phyloP scores from a whole-genome alignment of 495 filamentous ascomycete species.

The Darksidea phi region DNA sequence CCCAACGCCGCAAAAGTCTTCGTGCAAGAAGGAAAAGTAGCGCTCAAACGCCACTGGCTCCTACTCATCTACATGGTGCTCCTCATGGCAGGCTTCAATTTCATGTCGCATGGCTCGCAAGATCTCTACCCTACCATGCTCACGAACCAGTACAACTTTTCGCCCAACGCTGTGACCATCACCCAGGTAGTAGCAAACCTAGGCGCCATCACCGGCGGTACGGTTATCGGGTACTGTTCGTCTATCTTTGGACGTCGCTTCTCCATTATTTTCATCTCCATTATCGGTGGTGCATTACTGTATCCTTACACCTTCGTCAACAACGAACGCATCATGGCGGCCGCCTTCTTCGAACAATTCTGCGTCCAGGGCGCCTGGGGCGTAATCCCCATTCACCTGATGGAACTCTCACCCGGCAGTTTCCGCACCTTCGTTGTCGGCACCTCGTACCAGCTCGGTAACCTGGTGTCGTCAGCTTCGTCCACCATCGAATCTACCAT shows the following conservation, averaged over 20 bases:
- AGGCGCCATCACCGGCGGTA: slow-evolving; percentile 77
- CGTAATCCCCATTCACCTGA: slow-evolving; percentile 64
- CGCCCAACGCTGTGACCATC: slow-evolving; percentile 68
- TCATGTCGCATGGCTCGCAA: slow-evolving; percentile 89
- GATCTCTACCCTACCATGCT: slow-evolving; percentile 89
- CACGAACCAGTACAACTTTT: slow-evolving; percentile 72
- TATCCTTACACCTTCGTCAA: slow-evolving; percentile 79
- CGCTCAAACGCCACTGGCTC: slow-evolving; percentile 74
- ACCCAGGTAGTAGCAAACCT: slow-evolving; percentile 84
- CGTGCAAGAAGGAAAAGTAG: slow-evolving; percentile 71
- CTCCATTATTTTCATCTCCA: slow-evolving; percentile 72
- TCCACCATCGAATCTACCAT: slow-evolving; percentile 83
- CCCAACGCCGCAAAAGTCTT: slow-evolving; percentile 61
- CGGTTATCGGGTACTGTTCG: slow-evolving; percentile 69
- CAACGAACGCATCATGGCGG: slow-evolving; percentile 63
- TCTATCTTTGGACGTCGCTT: slow-evolving; percentile 83
- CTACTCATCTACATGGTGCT: slow-evolving; percentile 76
- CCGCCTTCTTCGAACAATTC: slow-evolving; percentile 91
- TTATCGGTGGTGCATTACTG: slow-evolving; percentile 74
- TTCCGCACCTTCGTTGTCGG: slow-evolving; percentile 86
- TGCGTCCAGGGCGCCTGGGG: slow-evolving; percentile 62
- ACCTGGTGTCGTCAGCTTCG: slow-evolving; percentile 74
- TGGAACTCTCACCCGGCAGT: slow-evolving; percentile 78
- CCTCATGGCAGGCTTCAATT: slow-evolving; percentile 89
- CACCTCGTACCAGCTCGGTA: slow-evolving; percentile 81